Conservation (phyloP, 768 basidiomycete genomes). For the Inosperma sp. region DNA sequence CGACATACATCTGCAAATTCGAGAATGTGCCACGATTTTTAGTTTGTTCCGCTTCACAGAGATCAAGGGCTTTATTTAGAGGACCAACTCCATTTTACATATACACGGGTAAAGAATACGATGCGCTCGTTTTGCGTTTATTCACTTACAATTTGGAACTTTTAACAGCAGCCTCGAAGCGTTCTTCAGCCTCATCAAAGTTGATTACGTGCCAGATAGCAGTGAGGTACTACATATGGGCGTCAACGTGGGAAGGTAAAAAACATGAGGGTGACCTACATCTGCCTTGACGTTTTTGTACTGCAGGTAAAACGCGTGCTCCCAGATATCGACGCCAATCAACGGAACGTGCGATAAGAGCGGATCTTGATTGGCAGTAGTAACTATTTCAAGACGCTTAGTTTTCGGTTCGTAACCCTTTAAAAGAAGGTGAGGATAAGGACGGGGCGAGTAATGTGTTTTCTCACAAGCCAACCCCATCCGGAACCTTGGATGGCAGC, state of each 20-base stretch:
- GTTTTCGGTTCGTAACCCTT: conserved; percentile 67
- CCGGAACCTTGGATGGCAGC: conserved; percentile 88
- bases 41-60: too few relatives aligned
- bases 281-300: conserved; percentile 94
- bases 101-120: too few relatives aligned
- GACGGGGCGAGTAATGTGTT: neutral
- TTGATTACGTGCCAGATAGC: conserved; percentile 97
- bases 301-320: conserved; percentile 95
- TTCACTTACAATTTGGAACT: conserved; percentile 15
- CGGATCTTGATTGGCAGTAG: conserved; percentile 96
- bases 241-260: neutral
- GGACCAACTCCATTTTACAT: too few relatives aligned
- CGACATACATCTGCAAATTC: too few relatives aligned
- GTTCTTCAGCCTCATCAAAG: conserved; percentile 84
- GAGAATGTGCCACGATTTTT: too few relatives aligned
- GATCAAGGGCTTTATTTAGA: too few relatives aligned
- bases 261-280: conserved; percentile 50
- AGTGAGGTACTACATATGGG: conserved; percentile 64
- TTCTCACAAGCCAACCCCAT: conserved; percentile 93
- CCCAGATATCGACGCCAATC: conserved; percentile 94
- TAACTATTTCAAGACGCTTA: conserved; percentile 77
- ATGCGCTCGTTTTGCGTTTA: too few relatives aligned
- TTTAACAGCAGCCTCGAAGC: conserved; percentile 35
- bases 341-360: conserved; percentile 70
- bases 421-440: neutral